Evolutionary conservation across 78 protist species (phyloP).

Genomic region (Speleostelium caveatum): DNA sequence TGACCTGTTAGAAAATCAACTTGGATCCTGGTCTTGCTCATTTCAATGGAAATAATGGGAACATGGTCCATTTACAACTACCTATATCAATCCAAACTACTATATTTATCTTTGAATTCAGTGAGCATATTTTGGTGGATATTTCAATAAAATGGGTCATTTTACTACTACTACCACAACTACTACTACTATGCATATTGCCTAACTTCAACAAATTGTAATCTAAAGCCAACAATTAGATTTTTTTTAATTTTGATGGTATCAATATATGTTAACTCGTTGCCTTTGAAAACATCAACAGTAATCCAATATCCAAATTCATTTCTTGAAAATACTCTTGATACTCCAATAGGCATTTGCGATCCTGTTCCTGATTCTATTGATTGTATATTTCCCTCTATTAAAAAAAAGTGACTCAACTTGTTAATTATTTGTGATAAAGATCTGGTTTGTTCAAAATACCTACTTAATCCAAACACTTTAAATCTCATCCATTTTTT

Average conservation of each 20-base stretch:
- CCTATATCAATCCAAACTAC: too few relatives aligned
- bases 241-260: slow-evolving; percentile 10
- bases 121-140: too few relatives aligned
- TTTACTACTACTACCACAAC: too few relatives aligned
- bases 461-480: not conserved
- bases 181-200: too few relatives aligned
- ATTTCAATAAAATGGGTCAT: too few relatives aligned
- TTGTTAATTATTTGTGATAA: not conserved
- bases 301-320: slow-evolving; percentile 10
- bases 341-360: not conserved
- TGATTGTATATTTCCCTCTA: not conserved
- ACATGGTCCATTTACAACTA: too few relatives aligned
- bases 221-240: not conserved
- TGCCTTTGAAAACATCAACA: not conserved
- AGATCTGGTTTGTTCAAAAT: not conserved
- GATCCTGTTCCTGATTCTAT: slow-evolving; percentile 12
- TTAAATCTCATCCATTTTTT: slow-evolving; percentile 19
- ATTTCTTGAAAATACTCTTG: not conserved
- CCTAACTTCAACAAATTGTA: not conserved
- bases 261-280: not conserved
- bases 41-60: too few relatives aligned
- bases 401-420: not conserved
- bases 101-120: too few relatives aligned
- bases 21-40: too few relatives aligned
- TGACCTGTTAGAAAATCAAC: too few relatives aligned